These are phyloP conservation scores for Botrytis deweyae DNA, from an alignment of 2,329 filamentous ascomycete genomes.

Conservation along the genomic window DNA sequence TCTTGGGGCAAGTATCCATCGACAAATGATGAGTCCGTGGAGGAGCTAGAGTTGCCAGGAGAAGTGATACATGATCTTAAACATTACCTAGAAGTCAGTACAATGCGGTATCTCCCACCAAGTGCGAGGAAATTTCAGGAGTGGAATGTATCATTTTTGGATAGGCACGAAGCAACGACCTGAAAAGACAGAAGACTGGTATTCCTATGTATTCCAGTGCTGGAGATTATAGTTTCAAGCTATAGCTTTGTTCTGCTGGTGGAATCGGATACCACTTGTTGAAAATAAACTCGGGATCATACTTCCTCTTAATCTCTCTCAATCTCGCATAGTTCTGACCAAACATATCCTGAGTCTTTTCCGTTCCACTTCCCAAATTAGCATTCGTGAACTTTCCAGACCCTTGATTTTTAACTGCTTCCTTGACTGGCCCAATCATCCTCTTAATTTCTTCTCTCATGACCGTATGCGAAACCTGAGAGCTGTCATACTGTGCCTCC, in stretches of 20 bases:
- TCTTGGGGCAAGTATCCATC: constrained; percentile 24
- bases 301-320: background rate
- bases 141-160: constrained; percentile 67
- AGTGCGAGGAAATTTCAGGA: constrained; percentile 58
- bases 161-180: constrained; percentile 50
- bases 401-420: background rate
- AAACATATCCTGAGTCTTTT: background rate
- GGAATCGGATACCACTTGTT: background rate
- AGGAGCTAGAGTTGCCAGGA: constrained; percentile 56
- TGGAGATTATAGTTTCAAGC: background rate
- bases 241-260: background rate
- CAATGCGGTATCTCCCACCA: constrained; percentile 50
- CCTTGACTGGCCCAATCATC: background rate
- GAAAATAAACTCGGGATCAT: background rate
- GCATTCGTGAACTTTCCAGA: background rate
- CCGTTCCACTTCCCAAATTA: background rate
- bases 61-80: constrained; percentile 49
- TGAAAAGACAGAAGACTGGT: background rate
- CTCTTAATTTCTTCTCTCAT: background rate
- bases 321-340: background rate
- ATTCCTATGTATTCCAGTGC: background rate
- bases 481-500: background rate
- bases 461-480: background rate
- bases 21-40: constrained; percentile 41
- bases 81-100: constrained; percentile 45